phyloP scores from a whole-genome alignment of 495 filamentous ascomycete species.

The Echria macrotheca region DNA sequence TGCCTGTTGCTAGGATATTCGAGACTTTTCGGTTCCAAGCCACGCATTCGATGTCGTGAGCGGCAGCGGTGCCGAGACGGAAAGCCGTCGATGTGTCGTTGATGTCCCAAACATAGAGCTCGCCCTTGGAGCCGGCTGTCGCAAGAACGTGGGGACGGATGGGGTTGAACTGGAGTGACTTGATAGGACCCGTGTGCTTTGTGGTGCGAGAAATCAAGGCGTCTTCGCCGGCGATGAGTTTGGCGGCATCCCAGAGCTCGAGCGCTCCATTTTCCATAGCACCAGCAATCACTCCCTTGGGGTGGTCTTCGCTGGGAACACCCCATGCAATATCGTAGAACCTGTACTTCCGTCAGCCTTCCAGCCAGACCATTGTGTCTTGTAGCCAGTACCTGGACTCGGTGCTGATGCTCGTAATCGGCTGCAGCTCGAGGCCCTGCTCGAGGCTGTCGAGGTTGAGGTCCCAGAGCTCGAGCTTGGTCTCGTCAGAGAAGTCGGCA shows the following conservation, averaged over 20 bases:
- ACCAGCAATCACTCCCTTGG: constrained; percentile 84
- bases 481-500: constrained; percentile 96
- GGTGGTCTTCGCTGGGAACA: constrained; percentile 65
- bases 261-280: constrained; percentile 95
- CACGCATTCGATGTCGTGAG: constrained; percentile 92
- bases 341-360: constrained; percentile 41
- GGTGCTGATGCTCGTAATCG: constrained; percentile 72
- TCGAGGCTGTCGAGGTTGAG: constrained; percentile 68
- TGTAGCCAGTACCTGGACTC: constrained; percentile 69
- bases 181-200: constrained; percentile 90
- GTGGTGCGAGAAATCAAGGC: constrained; percentile 79
- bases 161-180: constrained; percentile 97
- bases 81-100: constrained; percentile 84
- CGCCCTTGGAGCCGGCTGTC: constrained; percentile 88
- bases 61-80: constrained; percentile 78
- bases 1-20: constrained; percentile 92
- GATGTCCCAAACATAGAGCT: constrained; percentile 92
- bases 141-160: constrained; percentile 84
- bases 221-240: constrained; percentile 67
- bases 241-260: constrained; percentile 91
- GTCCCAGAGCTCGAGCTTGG: constrained; percentile 95
- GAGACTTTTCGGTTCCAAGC: constrained; percentile 99
- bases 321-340: constrained; percentile 98
- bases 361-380: neutral
- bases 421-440: constrained; percentile 75